Base-by-base conservation (phyloP, 495 filamentous ascomycete species). In the Lindgomyces ingoldianus region DNA sequence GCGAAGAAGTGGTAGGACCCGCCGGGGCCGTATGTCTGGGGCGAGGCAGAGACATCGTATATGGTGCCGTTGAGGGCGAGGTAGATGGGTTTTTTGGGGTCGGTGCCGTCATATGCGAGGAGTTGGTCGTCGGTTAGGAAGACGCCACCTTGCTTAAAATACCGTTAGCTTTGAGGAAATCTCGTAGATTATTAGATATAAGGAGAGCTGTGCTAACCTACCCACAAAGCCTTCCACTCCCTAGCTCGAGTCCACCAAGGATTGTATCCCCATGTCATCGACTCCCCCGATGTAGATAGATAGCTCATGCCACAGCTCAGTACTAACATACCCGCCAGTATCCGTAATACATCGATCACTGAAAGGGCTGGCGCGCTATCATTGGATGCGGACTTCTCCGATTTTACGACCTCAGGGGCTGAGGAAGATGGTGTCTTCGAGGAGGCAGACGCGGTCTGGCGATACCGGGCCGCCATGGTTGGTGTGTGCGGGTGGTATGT, bases 61-160 rank as follows among this genome's bases (percentile, higher is more conserved):
- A 99, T 90, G 61, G 84, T 87, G 55, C 92, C 90, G 79, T 99
- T 99, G 47, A 99, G 82, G 54, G 91, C 91, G 50, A 99, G 81
- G 77, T 96, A 93, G 75, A 99, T 87, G 3, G 94, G 95, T 21
- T 88, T 84, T 18, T 71, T 67, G 0, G 86, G 78, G 76, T 96
- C 85, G 52, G 76, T 83, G 78, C 94, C 94, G 77, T 95, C 88
- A 81, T 90, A 94, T 53, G 78, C 78, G 30, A 81, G 64, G 24
- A 99, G 87, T 74, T 96, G 75, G 24, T 72, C 73, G 29, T 87
- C 89, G 1, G 93, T 96, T 14, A 97, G 84, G 70, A 64, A 48
- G 24, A 85, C 59, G 24, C 81, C 80, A 16, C 83, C 82, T 60
- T 73, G 70, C 86, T 87, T 67, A 80, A 62, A n/a, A n/a, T n/a